Evolutionary conservation across 1,284 basidiomycete species (phyloP), one percentile per base, ranked within the genome.

Genomic region (Sporisorium iseilematis-ciliati): DNA sequence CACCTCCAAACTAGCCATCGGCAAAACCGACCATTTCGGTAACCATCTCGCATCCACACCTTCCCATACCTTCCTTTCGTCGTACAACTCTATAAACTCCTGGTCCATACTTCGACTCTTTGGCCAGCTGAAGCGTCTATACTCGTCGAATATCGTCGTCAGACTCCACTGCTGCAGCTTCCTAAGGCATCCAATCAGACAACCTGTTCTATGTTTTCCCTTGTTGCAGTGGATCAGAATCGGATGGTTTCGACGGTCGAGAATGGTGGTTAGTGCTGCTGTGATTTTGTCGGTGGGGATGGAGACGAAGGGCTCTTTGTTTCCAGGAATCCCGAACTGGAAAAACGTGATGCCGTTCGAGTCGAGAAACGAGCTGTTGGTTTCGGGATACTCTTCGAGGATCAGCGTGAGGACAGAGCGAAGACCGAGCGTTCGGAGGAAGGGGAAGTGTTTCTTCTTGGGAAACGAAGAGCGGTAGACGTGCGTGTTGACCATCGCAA

Each of bases 141-240:
- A 89, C 84, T 89, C 89, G 80, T 89, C 88, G 64, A 89, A 88
- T 53, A 88, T 88, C 1, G 87, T 87, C 0, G 88, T 88, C 18
- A 88, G 80, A 33, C 87, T 87, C 88, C 88, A 89, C 16, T 86
- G 85, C 73, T 89, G 88, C 8, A 89, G 75, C 48, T 88, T 87
- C 3, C 89, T 82, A 10, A 89, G 84, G 74, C 88, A 89, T 4
- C 88, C 89, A 7, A 89, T 87, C 29, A 89, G 80, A 73, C 88
- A 89, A 1, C 89, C 89, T 0, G 89, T 89, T 1, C 89, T 86
- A 66, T 89, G 89, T 85, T 89, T 89, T 59, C 89, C 89, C 81
- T 89, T 89, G 84, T 89, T 89, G 84, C 89, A 89, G 75, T 89
- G 89, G 20, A 89, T 88, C 35, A 89, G 79, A 29, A 89, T 85